Base-by-base conservation (phyloP, 371 early-diverging fungal genomes). In the Actinomortierella ambigua region DNA sequence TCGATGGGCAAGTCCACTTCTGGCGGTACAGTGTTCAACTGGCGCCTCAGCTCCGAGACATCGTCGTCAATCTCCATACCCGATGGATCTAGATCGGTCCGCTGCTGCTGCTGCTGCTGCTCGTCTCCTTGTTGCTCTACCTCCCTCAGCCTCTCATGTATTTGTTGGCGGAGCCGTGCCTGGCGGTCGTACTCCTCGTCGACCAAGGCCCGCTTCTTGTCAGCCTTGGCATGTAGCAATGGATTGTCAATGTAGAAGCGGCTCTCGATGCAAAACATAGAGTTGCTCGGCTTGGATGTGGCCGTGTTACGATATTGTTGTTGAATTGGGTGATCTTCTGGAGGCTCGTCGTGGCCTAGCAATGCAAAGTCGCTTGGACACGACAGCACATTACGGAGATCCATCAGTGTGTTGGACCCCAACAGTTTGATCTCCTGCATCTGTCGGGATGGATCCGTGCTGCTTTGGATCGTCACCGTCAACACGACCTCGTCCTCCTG, bases 161-260 rank as follows among this genome's bases (percentile, higher is more conserved):
- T 34, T 34, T 34, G 34, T 6, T 34, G 34, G 7, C 11, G 4
- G 34, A 34, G 34, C 34, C 34, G 34, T 34, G 11, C 11, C 34
- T 34, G 34, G 34, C 34, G 56, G 27, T 79, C 69, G 44, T 55
- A 59, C 9, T 68, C 79, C 78, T 78, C 77, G 46, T 80, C 81
- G 57, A 71, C 64, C 47, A 85, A 68, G 22, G 65, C 73, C 20
- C 69, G 61, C 58, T 80, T 81, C 42, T 78, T 79, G 54, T 84
- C 84, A 43, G 77, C 48, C 56, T 57, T 76, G 42, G 84, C 84
- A 7, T 76, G 65, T 0, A 80, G 60, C 17, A 79, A 66, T 26
- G 84, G 78, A 55, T 78, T 77, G 48, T 86, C 87, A 49, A 61
- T 78, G 59, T 85, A 87, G 53, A 87, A 85, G 2, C 77, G 68